These are phyloP conservation scores for Aspergillus intermedius DNA, from an alignment of 2,329 filamentous ascomycete species.

Conservation along the genomic window DNA sequence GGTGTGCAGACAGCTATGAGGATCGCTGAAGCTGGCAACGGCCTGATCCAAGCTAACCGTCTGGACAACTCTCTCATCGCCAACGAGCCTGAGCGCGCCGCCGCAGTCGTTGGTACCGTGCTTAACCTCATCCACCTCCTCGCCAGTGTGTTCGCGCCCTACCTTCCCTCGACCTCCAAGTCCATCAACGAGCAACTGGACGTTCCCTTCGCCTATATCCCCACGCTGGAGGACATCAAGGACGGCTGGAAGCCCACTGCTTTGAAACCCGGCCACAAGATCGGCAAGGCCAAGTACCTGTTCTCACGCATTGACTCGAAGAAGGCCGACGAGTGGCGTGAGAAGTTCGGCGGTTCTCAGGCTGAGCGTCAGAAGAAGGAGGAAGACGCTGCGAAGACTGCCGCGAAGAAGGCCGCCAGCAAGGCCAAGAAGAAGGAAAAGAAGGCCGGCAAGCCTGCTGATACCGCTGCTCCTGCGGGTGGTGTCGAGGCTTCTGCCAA, in stretches of 20 bases:
- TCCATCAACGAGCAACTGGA: conserved; percentile 74
- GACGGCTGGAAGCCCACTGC: conserved; percentile 56
- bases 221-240: conserved; percentile 41
- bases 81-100: conserved; percentile 53
- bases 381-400: conserved; percentile 41
- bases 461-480: conserved; percentile 16
- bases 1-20: conserved; percentile 50
- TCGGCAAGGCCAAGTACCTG: conserved; percentile 72
- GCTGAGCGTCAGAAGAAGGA: conserved; percentile 62
- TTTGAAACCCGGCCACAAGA: conserved; percentile 67
- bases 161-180: conserved; percentile 72
- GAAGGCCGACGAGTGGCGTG: conserved; percentile 77
- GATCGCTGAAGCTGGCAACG: conserved; percentile 54
- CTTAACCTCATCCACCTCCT: conserved; percentile 79
- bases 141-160: conserved; percentile 71
- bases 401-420: conserved; percentile 32
- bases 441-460: conserved; percentile 28
- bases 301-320: conserved; percentile 77
- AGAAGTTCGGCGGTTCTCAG: conserved; percentile 60
- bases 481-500: conserved; percentile 32
- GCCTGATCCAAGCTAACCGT: conserved; percentile 53
- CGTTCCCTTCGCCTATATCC: conserved; percentile 53
- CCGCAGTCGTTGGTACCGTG: conserved; percentile 65
- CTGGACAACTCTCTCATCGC: conserved; percentile 58
- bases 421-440: conserved; percentile 30